phyloP scores from a whole-genome alignment of 2,329 filamentous ascomycete species.

The Neonectria ditissima region DNA sequence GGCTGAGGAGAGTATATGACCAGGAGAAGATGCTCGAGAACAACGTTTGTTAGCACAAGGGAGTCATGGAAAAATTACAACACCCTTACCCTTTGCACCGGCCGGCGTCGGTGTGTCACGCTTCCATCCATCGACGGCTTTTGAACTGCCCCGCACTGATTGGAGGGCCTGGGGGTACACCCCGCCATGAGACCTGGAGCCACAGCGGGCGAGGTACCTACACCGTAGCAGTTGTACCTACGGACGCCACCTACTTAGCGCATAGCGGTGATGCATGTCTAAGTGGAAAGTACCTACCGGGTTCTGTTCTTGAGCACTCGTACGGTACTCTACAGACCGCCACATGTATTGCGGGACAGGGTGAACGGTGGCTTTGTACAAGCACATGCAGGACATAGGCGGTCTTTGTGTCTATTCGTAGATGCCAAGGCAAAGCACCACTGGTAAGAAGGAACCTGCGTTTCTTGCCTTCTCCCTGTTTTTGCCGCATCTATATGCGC shows the following conservation, averaged over 20 bases:
- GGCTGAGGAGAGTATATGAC: slow-evolving; percentile 3
- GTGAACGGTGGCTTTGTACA: neutral
- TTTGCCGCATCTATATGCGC: neutral
- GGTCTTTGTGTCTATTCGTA: no score
- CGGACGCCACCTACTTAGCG: no score
- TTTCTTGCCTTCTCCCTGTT: neutral
- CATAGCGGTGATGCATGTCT: neutral
- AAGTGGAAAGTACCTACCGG: no score
- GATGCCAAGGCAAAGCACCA: no score
- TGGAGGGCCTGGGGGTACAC: slow-evolving; percentile 31
- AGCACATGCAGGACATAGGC: no score
- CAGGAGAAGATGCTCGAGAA: slow-evolving; percentile 6
- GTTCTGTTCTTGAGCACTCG: neutral
- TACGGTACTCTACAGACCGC: slow-evolving; percentile 6
- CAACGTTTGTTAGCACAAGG: slow-evolving; percentile 9
- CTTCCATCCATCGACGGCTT: slow-evolving; percentile 32
- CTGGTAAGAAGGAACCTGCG: no score
- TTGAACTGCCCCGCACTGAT: slow-evolving; percentile 39
- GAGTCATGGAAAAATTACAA: slow-evolving; percentile 17
- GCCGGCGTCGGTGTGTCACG: slow-evolving; percentile 42
- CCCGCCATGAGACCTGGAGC: slow-evolving; percentile 28
- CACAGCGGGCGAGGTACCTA: neutral
- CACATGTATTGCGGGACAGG: neutral
- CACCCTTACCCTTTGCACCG: slow-evolving; percentile 42
- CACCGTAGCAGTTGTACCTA: neutral